Percentiles rank a stretch among this genome's conserved stretches.
These are phyloP conservation scores for Benincasa hispida DNA, from an alignment of 306 rosid genomes.

Conservation along the genomic window DNA sequence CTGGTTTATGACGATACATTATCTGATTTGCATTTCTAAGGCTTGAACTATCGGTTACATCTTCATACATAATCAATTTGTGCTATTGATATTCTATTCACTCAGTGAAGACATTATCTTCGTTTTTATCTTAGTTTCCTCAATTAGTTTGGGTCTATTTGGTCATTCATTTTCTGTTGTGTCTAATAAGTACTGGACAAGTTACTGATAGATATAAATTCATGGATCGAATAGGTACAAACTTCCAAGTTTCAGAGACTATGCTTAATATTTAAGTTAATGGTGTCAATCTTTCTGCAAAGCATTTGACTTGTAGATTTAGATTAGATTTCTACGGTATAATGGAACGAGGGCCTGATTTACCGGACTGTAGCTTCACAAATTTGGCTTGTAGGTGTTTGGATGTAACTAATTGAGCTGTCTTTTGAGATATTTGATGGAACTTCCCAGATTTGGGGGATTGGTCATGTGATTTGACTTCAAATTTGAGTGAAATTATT, in stretches of 20 bases:
- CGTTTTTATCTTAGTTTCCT: not conserved
- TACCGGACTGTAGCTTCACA: not conserved
- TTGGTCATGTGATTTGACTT: too few species aligned
- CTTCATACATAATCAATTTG: not conserved
- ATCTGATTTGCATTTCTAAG: not conserved
- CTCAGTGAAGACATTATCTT: too few species aligned
- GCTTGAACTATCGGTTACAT: not conserved
- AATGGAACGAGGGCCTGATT: not conserved
- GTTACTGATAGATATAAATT: too few species aligned
- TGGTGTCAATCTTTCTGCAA: not conserved
- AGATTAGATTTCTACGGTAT: too few species aligned
- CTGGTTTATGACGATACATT: not conserved
- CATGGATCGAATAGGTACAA: too few species aligned
- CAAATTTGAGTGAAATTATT: too few species aligned
- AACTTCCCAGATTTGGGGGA: not conserved
- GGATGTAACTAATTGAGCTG: not conserved
- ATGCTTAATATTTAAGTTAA: not conserved
- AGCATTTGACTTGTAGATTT: not conserved
- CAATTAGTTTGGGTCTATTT: not conserved
- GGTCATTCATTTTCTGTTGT: too few species aligned
- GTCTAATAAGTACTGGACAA: too few species aligned
- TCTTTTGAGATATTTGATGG: not conserved
- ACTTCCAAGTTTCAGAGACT: too few species aligned
- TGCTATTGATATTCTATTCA: not conserved
- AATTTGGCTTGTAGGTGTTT: not conserved